Conservation (phyloP, 305 asterid species). For the Ajuga reptans region DNA sequence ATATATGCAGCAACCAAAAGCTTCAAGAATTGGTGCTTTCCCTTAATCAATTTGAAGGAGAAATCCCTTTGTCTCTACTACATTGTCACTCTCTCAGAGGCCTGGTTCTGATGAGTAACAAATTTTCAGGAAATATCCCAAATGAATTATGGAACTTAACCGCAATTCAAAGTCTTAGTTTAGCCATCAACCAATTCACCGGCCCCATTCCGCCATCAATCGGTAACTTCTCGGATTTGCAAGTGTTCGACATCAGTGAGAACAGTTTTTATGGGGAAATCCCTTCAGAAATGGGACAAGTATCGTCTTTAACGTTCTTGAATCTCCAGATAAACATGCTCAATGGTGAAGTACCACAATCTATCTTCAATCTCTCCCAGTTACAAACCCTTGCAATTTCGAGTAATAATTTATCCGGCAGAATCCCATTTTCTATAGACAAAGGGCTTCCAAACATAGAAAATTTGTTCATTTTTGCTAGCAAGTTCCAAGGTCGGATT, state of each 20-base stretch:
- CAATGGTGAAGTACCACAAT: neutral
- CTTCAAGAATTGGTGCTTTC: neutral
- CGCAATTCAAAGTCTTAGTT: neutral
- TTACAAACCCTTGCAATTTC: neutral
- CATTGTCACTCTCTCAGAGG: neutral
- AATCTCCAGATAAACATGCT: neutral
- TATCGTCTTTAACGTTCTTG: neutral
- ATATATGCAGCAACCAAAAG: neutral
- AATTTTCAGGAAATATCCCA: neutral
- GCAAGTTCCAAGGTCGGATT: slow-evolving; percentile 16
- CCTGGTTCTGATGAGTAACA: neutral
- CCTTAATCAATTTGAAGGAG: neutral
- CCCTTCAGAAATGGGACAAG: slow-evolving; percentile 14
- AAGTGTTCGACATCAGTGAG: neutral
- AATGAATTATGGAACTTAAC: neutral
- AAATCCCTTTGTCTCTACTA: neutral
- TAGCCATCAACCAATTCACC: neutral
- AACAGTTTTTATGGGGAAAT: slow-evolving; percentile 6
- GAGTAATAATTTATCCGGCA: neutral
- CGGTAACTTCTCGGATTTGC: slow-evolving; percentile 10
- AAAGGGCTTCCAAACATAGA: slow-evolving; percentile 11
- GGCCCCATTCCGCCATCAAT: slow-evolving; percentile 20
- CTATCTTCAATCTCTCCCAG: slow-evolving; percentile 18
- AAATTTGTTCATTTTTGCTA: neutral
- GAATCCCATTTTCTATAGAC: slow-evolving; percentile 14